A percentile compares a stretch with the other conserved stretches of the same genome.
Conservation (phyloP, 2,329 filamentous ascomycete genomes). For the Talaromyces piceae region DNA sequence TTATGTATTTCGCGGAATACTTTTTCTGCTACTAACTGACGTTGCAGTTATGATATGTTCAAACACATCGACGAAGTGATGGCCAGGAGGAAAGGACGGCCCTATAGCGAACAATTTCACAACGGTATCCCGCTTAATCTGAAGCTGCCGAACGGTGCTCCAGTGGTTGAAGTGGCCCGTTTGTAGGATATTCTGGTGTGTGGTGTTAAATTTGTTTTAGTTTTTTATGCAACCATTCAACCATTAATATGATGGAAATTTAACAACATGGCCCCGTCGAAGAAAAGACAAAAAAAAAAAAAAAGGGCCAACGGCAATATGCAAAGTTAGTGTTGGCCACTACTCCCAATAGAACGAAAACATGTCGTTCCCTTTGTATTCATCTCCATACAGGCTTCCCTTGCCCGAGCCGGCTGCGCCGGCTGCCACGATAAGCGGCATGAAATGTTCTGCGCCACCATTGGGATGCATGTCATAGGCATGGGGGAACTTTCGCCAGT, state of each 20-base stretch:
- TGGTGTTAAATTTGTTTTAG: background rate
- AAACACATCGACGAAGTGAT: conserved; percentile 47
- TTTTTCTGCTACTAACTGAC: background rate
- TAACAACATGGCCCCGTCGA: too few relatives aligned
- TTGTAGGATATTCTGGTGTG: background rate
- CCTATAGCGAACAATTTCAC: background rate
- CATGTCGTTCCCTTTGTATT: conserved; percentile 3
- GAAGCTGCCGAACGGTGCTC: background rate
- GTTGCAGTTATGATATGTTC: conserved; percentile 51
- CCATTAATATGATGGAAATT: too few relatives aligned
- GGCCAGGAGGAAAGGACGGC: conserved; percentile 16
- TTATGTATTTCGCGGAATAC: background rate
- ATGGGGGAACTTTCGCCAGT: conserved; percentile 10
- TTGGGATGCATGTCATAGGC: conserved; percentile 9
- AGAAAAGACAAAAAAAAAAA: background rate
- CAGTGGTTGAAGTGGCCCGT: background rate
- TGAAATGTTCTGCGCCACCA: conserved; percentile 10
- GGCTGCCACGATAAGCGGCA: conserved; percentile 11
- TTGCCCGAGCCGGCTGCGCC: conserved; percentile 5
- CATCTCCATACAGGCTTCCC: conserved; percentile 8
- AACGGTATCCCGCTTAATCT: background rate
- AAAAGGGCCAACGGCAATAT: background rate
- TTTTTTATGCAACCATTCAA: too few relatives aligned
- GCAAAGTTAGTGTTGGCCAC: background rate
- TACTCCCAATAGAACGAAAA: conserved; percentile 12